Evolutionary conservation across 1,284 basidiomycete species (phyloP).

Genomic region (Ganoderma multipileum): DNA sequence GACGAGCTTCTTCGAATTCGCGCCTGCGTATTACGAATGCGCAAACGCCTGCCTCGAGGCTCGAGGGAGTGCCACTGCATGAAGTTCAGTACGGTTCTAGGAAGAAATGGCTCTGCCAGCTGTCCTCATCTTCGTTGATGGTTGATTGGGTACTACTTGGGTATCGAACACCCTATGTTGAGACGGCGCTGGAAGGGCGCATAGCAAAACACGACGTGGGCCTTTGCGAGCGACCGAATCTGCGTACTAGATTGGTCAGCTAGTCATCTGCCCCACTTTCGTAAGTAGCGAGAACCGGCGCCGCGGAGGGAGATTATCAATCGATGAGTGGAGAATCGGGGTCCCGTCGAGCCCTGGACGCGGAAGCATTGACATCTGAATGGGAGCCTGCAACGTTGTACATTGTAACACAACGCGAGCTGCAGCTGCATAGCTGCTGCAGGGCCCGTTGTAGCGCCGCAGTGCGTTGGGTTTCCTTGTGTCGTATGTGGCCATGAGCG

Average conservation of each 20-base stretch:
- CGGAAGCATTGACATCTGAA: neutral
- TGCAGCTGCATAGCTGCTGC: neutral
- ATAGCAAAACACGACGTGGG: neutral
- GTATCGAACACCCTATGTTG: neutral
- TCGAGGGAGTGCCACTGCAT: neutral
- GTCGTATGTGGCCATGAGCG: neutral
- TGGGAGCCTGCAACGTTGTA: neutral
- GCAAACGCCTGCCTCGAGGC: neutral
- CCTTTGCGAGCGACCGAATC: neutral
- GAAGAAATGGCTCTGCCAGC: neutral
- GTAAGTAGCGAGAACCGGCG: neutral
- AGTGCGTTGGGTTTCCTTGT: neutral
- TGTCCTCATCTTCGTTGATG: neutral
- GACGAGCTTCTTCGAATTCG: neutral
- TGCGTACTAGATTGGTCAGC: neutral
- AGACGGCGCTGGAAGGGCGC: neutral
- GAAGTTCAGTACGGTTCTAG: neutral
- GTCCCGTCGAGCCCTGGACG: neutral
- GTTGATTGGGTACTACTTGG: neutral
- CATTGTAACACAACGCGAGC: no score
- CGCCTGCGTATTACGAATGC: neutral
- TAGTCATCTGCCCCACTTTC: neutral
- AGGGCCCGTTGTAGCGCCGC: neutral
- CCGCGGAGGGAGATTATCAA: conserved; percentile 7
- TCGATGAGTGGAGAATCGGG: neutral